Evolutionary conservation across 2,329 filamentous ascomycete genomes (phyloP).

Genomic region (Talaromyces marneffei): DNA sequence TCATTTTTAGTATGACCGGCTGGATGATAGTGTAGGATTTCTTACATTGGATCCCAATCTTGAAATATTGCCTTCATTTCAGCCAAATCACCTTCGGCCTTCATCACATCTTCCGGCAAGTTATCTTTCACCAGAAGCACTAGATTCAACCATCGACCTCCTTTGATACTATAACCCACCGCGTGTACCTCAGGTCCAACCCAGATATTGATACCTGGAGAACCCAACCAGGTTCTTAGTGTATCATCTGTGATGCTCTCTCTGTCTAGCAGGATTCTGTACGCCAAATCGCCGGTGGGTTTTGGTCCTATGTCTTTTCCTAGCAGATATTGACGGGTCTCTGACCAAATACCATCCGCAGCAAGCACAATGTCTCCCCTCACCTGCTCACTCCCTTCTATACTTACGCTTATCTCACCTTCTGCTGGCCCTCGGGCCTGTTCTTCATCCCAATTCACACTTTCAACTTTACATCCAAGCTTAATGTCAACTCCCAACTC

Average conservation of each 20-base stretch:
- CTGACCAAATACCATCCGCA: not conserved
- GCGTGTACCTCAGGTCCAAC: not conserved
- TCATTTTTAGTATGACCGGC: not conserved
- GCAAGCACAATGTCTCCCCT: not conserved
- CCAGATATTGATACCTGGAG: not conserved
- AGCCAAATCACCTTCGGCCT: not conserved
- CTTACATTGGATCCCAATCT: not conserved
- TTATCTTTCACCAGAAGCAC: not conserved
- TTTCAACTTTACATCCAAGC: not conserved
- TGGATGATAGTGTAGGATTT: not conserved
- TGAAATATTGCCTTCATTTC: not conserved
- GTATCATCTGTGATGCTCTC: not conserved
- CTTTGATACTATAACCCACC: not conserved
- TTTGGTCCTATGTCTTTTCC: not conserved
- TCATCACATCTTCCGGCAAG: not conserved
- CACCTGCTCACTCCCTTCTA: not conserved
- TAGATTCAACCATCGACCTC: not conserved
- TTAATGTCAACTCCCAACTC: not conserved
- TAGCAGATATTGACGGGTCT: not conserved
- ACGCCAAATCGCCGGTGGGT: not conserved
- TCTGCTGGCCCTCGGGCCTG: not conserved
- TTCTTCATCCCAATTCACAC: not conserved
- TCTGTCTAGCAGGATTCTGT: not conserved
- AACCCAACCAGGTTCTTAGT: not conserved
- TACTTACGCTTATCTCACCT: not conserved